A percentile compares a stretch with the other conserved stretches of the same genome.
phyloP scores from a whole-genome alignment of 164 flowering plant species.

The Magnolia officinalis region DNA sequence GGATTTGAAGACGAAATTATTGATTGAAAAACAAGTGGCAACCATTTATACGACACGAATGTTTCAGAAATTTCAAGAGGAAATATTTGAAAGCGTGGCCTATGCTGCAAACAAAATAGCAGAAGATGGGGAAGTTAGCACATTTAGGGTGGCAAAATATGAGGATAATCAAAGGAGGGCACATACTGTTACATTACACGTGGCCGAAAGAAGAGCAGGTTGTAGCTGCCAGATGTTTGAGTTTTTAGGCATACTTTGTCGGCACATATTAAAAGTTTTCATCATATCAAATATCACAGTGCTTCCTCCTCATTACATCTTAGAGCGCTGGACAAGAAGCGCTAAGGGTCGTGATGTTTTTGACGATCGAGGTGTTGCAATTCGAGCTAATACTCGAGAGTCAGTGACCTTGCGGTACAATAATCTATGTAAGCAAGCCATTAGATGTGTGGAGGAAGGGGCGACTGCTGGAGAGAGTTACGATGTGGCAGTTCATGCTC shows the following conservation, averaged over 20 bases:
- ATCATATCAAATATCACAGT: slow-evolving; percentile 67
- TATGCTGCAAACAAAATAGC: slow-evolving; percentile 69
- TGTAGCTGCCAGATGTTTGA: slow-evolving; percentile 94
- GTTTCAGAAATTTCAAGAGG: slow-evolving; percentile 75
- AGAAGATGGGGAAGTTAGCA: slow-evolving; percentile 53
- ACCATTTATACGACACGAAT: slow-evolving; percentile 57
- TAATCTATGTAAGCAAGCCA: slow-evolving; percentile 62
- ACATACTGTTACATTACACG: slow-evolving; percentile 57
- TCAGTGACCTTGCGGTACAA: slow-evolving; percentile 50
- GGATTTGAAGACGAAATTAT: slow-evolving; percentile 70
- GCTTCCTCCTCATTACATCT: slow-evolving; percentile 59
- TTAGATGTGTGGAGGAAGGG: slow-evolving; percentile 81
- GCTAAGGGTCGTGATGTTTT: slow-evolving; percentile 48
- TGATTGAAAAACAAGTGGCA: slow-evolving; percentile 89
- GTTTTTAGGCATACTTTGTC: slow-evolving; percentile 75
- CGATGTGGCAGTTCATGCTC: slow-evolving; percentile 47
- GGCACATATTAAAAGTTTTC: slow-evolving; percentile 79
- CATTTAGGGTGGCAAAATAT: slow-evolving; percentile 72
- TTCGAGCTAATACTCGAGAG: slow-evolving; percentile 39
- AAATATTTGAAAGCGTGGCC: slow-evolving; percentile 74
- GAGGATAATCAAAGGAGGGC: slow-evolving; percentile 60
- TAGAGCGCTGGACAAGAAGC: slow-evolving; percentile 70
- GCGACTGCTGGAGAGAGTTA: slow-evolving; percentile 56
- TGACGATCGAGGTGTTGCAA: slow-evolving; percentile 44
- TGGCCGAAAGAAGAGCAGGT: slow-evolving; percentile 56